Evolutionary conservation across 1,139 yeast genomes (phyloP).

Genomic region (Komagataea norvegica): DNA sequence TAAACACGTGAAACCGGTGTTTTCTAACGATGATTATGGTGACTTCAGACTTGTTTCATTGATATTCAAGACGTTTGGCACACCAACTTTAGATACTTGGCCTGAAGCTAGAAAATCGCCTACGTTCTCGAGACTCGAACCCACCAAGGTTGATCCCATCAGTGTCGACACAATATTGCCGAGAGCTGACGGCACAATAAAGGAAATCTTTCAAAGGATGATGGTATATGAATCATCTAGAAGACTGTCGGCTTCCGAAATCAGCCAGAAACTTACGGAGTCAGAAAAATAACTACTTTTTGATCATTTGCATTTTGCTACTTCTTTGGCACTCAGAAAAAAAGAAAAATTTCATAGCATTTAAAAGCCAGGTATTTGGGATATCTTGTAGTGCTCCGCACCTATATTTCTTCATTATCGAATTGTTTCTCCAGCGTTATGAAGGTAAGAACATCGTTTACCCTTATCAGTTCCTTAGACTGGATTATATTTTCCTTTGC

Average conservation of each 20-base stretch:
- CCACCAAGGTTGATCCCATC: constrained; percentile 32
- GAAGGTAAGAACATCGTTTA: constrained; percentile 20
- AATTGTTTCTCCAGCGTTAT: constrained; percentile 22
- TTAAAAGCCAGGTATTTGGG: no score
- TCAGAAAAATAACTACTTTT: no score
- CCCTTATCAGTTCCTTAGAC: constrained; percentile 19
- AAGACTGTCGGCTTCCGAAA: constrained; percentile 32
- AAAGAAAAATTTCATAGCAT: no score
- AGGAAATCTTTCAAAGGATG: constrained; percentile 26
- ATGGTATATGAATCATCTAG: constrained; percentile 37
- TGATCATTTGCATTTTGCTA: no score
- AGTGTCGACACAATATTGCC: constrained; percentile 34
- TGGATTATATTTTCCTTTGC: constrained; percentile 19
- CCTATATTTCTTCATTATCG: no score
- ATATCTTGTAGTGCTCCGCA: no score
- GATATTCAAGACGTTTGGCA: constrained; percentile 64
- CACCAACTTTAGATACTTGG: constrained; percentile 53
- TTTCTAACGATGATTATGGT: constrained; percentile 36
- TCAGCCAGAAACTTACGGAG: constrained; percentile 9
- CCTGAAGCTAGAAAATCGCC: constrained; percentile 39
- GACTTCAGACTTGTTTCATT: constrained; percentile 64
- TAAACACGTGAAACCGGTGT: constrained; percentile 38
- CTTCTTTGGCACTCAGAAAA: no score
- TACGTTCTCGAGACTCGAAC: constrained; percentile 37
- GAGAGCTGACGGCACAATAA: constrained; percentile 27